Evolutionary conservation across 106 monocot species (phyloP).

Genomic region (Dendrobium chrysotoxum): DNA sequence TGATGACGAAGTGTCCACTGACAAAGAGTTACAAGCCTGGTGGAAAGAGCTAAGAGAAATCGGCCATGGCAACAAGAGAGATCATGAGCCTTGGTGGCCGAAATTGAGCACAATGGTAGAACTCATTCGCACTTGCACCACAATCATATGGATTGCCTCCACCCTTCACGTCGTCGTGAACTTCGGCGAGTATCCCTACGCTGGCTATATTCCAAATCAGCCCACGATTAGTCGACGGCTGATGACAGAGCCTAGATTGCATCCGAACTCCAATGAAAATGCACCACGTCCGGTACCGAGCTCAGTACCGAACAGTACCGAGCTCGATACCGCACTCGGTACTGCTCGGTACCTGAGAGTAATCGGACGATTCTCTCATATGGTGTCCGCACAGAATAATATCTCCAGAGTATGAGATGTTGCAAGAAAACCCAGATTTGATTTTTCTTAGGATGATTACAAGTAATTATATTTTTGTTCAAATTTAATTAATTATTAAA

Average conservation of each 20-base stretch:
- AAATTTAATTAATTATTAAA: too few species aligned
- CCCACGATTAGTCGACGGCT: conserved; percentile 41
- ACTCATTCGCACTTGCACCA: conserved; percentile 31
- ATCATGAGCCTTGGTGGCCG: conserved; percentile 53
- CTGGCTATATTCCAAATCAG: conserved; percentile 56
- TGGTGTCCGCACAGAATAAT: too few species aligned
- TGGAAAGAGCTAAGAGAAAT: conserved; percentile 37
- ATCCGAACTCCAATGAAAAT: too few species aligned
- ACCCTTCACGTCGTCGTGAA: conserved; percentile 58
- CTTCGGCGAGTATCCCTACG: conserved; percentile 59
- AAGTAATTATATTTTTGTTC: too few species aligned
- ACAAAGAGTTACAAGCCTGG: conserved; percentile 52
- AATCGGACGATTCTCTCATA: too few species aligned
- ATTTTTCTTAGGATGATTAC: conserved; percentile 55
- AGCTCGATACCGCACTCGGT: too few species aligned
- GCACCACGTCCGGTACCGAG: too few species aligned
- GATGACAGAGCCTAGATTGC: conserved; percentile 32
- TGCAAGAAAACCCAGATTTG: conserved; percentile 29
- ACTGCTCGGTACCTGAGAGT: too few species aligned
- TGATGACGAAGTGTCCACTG: conserved; percentile 12
- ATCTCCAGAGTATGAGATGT: conserved; percentile 36
- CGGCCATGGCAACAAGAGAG: conserved; percentile 43
- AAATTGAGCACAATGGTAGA: conserved; percentile 14
- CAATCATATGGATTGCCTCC: too few species aligned
- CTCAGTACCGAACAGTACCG: too few species aligned